Conservation (phyloP, 2,329 filamentous ascomycete genomes). For the Trichoderma sp. region DNA sequence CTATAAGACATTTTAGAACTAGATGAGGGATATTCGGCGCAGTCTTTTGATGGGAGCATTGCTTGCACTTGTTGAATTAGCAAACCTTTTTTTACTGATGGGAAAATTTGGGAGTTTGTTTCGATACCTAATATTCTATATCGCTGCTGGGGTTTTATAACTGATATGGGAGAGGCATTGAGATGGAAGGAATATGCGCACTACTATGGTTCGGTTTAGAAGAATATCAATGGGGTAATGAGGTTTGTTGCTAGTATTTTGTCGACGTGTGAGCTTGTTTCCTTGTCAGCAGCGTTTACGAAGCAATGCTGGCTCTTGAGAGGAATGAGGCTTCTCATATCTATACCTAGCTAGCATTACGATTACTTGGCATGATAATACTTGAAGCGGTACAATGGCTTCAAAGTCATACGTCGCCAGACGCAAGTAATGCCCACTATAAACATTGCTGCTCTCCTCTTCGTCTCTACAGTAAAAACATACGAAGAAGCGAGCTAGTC, state of each 20-base stretch:
- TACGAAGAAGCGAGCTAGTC: not conserved
- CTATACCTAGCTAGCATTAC: no score
- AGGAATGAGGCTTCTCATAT: not conserved
- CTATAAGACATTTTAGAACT: conserved; percentile 13
- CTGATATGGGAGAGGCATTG: not conserved
- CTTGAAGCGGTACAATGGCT: no score
- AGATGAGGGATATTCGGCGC: not conserved
- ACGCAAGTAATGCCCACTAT: no score
- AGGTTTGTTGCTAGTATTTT: not conserved
- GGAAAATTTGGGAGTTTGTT: conserved; percentile 9
- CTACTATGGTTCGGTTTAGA: not conserved
- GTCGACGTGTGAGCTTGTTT: not conserved
- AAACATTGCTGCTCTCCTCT: no score
- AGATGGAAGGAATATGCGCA: not conserved
- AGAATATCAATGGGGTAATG: not conserved
- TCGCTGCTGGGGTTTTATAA: not conserved
- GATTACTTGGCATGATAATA: no score
- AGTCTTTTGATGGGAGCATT: not conserved
- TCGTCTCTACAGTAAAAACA: not conserved
- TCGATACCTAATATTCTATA: not conserved
- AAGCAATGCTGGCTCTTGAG: not conserved
- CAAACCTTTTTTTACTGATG: not conserved
- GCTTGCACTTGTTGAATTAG: not conserved
- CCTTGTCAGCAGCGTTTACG: not conserved
- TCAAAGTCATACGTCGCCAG: no score